Evolutionary conservation across 345 rosid genomes (phyloP).

Genomic region (Eucalyptus pumila): DNA sequence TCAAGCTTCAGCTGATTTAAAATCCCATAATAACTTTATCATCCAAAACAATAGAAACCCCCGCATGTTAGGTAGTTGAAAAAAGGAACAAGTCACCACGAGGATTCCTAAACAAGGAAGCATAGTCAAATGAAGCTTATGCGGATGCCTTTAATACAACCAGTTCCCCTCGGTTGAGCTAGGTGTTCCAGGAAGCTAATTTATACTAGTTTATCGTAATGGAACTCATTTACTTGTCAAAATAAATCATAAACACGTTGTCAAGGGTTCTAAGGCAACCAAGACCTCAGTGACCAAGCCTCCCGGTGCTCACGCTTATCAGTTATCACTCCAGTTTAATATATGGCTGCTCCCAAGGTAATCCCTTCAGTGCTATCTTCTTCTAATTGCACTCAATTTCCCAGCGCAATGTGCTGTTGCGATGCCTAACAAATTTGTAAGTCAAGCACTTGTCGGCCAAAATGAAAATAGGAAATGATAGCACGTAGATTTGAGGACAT

Average conservation of each 20-base stretch:
- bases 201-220: too few relatives aligned
- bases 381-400: rapidly evolving
- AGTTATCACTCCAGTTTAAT: not conserved
- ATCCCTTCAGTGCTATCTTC: not conserved
- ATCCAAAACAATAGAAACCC: not conserved
- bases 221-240: too few relatives aligned
- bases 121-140: not conserved
- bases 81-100: not conserved
- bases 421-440: not conserved
- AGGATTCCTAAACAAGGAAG: not conserved
- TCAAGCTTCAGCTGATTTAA: not conserved
- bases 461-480: not conserved
- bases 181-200: too few relatives aligned
- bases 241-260: not conserved
- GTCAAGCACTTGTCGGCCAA: not conserved
- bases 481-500: not conserved
- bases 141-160: not conserved
- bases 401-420: not conserved
- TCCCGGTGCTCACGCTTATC: not conserved
- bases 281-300: not conserved
- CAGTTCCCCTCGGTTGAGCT: not conserved
- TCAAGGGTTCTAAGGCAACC: not conserved
- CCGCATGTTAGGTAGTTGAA: not conserved
- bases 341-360: not conserved
- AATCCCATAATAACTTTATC: not conserved